Evolutionary conservation across 768 basidiomycete species (phyloP), one percentile per base, ranked within the genome.

Genomic region (Tricholoma sp.): DNA sequence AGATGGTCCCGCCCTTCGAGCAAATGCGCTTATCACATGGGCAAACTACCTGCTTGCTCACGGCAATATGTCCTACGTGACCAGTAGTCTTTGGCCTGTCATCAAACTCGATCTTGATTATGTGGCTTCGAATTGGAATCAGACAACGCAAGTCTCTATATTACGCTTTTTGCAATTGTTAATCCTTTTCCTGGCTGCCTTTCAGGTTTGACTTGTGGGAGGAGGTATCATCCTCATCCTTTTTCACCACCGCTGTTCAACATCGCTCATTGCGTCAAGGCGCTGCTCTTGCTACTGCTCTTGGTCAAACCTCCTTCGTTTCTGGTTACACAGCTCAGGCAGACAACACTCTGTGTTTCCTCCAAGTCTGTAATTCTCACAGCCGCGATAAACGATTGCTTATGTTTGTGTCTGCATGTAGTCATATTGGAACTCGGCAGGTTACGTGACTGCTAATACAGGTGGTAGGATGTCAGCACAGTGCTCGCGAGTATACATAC

Each of bases 221-320:
- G 66, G 87, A 90, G 69, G 69, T 90, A 41, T 64, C 71, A 4
- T 86, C 86, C 0, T 83, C 83, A 16, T 90, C 88, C 4, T 94
- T 90, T 77, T 94, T 89, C 69, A 93, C 91, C 8, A 83, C 88
- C 0, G 85, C 87, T 3, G 83, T 86, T 0, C 91, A 92, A 61
- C 88, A 91, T 66, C 83, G 86, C 22, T 78, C 89, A 11, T 73
- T 92, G 39, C 84, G 85, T 32, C 79, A 88, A 65, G 90, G 90
- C 18, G 78, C 82, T 2, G 59, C 78, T 1, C 76, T 93, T 21
- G 91, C 91, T 0, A 74, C 71, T 8, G 65, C 74, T 24, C 76
- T 91, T 22, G 84, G 83, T 8, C 78, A 86, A 64, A 71, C 76
- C 0, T 68, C 74, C 21, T 66, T 70, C 14, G 80, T 77, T 5